Percentiles rank a stretch among this genome's conserved stretches.
Evolutionary conservation across 2,329 filamentous ascomycete genomes (phyloP).

Genomic region (Botrytis hyacinthi): DNA sequence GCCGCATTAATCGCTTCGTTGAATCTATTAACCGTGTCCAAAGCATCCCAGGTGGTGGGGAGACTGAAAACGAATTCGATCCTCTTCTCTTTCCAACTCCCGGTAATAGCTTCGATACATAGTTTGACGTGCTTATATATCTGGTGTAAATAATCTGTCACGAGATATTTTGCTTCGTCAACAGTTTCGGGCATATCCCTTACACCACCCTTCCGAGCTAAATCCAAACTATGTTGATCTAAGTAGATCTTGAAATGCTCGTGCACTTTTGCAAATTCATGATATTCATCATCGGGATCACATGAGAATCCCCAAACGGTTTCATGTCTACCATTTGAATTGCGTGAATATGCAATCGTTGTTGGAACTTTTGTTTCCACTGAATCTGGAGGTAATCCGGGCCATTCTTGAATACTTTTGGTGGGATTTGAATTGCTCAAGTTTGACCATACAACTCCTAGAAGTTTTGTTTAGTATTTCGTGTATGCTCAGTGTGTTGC

Average conservation of each 20-base stretch:
- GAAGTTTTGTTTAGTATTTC: neutral
- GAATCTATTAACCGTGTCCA: constrained; percentile 40
- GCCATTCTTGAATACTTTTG: constrained; percentile 16
- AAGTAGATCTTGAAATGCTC: constrained; percentile 21
- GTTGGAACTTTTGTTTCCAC: constrained; percentile 15
- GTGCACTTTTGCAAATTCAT: neutral
- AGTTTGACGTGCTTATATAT: constrained; percentile 1
- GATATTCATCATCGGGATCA: constrained; percentile 15
- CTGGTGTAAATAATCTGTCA: constrained; percentile 3
- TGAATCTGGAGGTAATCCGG: neutral
- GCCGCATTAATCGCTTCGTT: constrained; percentile 36
- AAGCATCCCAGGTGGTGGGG: constrained; percentile 44
- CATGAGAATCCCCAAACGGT: constrained; percentile 12
- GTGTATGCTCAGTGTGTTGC: neutral
- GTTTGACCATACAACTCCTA: constrained; percentile 14
- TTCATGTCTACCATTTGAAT: neutral
- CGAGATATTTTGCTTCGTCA: constrained; percentile 12
- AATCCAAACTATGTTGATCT: constrained; percentile 3
- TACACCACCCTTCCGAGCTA: constrained; percentile 3
- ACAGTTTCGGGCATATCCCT: constrained; percentile 11
- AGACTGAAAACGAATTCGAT: constrained; percentile 45
- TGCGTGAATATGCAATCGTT: constrained; percentile 6
- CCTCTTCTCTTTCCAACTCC: constrained; percentile 27
- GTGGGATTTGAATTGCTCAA: constrained; percentile 5
- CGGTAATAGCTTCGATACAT: constrained; percentile 50